Base-by-base conservation (phyloP, 2,329 filamentous ascomycete genomes). In the Stagonosporopsis tanaceti region DNA sequence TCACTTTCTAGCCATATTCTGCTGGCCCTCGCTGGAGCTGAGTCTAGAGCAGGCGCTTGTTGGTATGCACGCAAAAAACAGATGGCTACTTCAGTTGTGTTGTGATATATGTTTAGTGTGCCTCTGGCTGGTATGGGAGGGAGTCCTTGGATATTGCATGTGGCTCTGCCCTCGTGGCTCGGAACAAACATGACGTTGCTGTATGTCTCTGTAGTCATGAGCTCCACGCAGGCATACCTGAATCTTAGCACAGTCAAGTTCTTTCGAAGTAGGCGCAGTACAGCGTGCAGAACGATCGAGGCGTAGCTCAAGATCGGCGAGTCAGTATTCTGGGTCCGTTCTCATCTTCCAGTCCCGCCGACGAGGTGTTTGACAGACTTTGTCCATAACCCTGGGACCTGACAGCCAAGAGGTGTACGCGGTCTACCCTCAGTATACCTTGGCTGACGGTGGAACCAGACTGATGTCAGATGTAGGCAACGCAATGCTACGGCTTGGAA, bases 401-500 rank as follows among this genome's bases (percentile, higher is more conserved):
- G 20, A 14, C 24, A 40, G n/a, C 17, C n/a, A 47, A 53, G 37
- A 42, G 20, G 20, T 4, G 22, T 41, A 42, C 20, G n/a, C 11
- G 35, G 37, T 30, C 2, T 35, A 42, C 38, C 28, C 30, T 30
- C 30, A 24, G 20, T 37, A 8, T 32, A 12, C 22, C 30, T 42
- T 55, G 53, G 27, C n/a, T 9, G 27, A 50, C 38, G 39, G 9
- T 14, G 35, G 44, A 24, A 28, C 28, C n/a, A 20, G 14, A 14
- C 3, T 27, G 37, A 22, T 38, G 32, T 39, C 30, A 15, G 25
- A 27, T 34, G 12, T 50, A 9, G 25, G 32, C 46, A 42, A 38
- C 11, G 45, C 38, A 37, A 48, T 44, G 51, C 44, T 42, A 44
- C 30, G 30, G 42, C 44, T 47, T 48, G 38, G 24, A 28, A 11